Evolutionary conservation across 2,329 filamentous ascomycete species (phyloP), one percentile per base, ranked within the genome.

Genomic region (Thelonectria blattea): DNA sequence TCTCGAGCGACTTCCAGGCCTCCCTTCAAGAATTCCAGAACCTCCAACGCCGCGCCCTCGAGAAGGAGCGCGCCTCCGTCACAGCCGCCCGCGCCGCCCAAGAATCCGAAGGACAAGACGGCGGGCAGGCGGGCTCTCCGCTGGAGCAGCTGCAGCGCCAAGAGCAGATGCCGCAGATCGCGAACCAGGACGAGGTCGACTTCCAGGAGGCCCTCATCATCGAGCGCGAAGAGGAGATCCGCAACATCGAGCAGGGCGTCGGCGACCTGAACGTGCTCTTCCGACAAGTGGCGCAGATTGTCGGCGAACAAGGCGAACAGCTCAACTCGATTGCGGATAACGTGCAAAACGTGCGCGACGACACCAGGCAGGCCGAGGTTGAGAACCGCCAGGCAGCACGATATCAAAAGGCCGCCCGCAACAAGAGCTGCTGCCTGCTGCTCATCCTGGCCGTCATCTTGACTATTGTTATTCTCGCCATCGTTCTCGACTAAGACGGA

Each of bases 271-370:
- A 99, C 71, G 95, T 98, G 72, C 84, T 99, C 45, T 99, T 99
- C 83, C 86, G 93, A 64, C 94, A 99, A 80, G 93, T 99, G n/a
- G 95, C 94, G 48, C 93, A 97, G 76, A 97, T 99, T 76, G 93
- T 99, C 52, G 88, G 88, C 62, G 94, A 98, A 78, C 95, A 99
- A 79, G 95, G 95, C 52, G 91, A 92, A 69, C 87, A 91, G 76
- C 82, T 99, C 30, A 90, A 94, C 72, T 91, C 91, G 17, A 96
- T 99, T 70, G 88, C 88, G 63, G 89, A 92, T 68, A 97, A 97
- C 69, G 92, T 98, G 7, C 88, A 95, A 75, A 89, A 88, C 64
- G 91, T 93, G 47, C 85, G 90, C 62, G 87, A 90, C 60, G 90
- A 96, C 72, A 96, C 93, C 12, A 83, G 88, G 55, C 92, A 92